A percentile compares a stretch with the other conserved stretches of the same genome.
Evolutionary conservation across 2,329 filamentous ascomycete species (phyloP).

Genomic region (Blastomyces silverae): DNA sequence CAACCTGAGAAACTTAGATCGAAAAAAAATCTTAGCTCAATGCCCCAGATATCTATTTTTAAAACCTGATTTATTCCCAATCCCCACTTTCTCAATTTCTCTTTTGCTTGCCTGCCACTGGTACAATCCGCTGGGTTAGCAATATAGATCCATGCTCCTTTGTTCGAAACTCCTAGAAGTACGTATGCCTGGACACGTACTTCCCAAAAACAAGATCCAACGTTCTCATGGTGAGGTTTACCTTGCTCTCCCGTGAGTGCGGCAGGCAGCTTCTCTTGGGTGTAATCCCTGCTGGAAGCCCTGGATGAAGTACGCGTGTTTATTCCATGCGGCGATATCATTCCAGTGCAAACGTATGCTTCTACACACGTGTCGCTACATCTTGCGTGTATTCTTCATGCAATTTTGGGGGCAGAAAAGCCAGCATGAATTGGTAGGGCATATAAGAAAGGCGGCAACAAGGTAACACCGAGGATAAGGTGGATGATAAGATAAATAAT

Average conservation of each 20-base stretch:
- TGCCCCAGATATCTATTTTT: not conserved
- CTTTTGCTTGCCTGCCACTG: not conserved
- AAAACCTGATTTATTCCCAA: not conserved
- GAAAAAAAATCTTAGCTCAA: not conserved
- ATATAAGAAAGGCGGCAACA: too few relatives aligned
- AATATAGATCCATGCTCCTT: too few relatives aligned
- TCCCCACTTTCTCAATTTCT: not conserved
- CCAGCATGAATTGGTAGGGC: too few relatives aligned
- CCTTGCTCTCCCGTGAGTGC: not conserved
- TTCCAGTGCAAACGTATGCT: not conserved
- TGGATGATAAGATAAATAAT: too few relatives aligned
- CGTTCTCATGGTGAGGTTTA: not conserved
- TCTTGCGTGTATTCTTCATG: not conserved
- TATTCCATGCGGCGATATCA: not conserved
- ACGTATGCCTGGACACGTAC: not conserved
- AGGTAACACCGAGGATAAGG: too few relatives aligned
- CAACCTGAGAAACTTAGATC: not conserved
- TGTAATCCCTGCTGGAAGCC: not conserved
- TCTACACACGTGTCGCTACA: not conserved
- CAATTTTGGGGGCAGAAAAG: not conserved
- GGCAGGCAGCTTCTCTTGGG: not conserved
- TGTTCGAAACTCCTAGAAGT: not conserved
- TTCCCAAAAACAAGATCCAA: not conserved
- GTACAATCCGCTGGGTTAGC: too few relatives aligned
- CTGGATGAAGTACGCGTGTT: too few relatives aligned